Percentiles rank a stretch among this genome's conserved stretches.
Evolutionary conservation across 306 rosid genomes (phyloP).

Genomic region (Quercus suber): DNA sequence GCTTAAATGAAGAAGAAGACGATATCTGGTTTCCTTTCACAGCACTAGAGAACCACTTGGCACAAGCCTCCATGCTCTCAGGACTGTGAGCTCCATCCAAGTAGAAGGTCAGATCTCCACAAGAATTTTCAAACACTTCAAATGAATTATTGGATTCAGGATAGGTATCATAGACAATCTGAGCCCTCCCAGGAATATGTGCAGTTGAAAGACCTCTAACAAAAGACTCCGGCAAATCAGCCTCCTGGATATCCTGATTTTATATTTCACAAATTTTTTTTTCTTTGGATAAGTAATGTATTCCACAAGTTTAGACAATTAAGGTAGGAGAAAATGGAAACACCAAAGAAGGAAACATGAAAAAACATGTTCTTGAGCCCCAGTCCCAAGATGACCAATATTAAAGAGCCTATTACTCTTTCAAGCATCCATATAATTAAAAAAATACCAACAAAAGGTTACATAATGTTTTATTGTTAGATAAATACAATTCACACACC

Average conservation of each 20-base stretch:
- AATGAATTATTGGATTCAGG: conserved; percentile 25
- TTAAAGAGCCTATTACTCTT: not conserved
- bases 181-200: conserved; percentile 63
- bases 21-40: conserved; percentile 27
- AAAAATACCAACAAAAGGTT: not conserved
- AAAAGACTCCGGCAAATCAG: conserved; percentile 56
- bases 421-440: not conserved
- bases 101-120: conserved; percentile 64
- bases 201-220: conserved; percentile 69
- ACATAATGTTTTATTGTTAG: not conserved
- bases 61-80: conserved; percentile 76
- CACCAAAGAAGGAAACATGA: not conserved
- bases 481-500: not conserved
- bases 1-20: conserved; percentile 20
- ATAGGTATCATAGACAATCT: conserved; percentile 47
- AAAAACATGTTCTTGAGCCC: not conserved
- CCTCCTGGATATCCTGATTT: conserved; percentile 33
- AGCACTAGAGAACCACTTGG: conserved; percentile 48
- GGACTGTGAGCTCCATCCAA: conserved; percentile 93
- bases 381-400: conserved; percentile 5
- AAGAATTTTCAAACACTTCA: conserved; percentile 27
- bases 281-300: too few species aligned
- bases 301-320: not conserved
- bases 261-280: not conserved
- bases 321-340: conserved; percentile 3